Evolutionary conservation across 371 early-diverging fungal genomes (phyloP), one percentile per base, ranked within the genome.

Genomic region (Mucor indicus): DNA sequence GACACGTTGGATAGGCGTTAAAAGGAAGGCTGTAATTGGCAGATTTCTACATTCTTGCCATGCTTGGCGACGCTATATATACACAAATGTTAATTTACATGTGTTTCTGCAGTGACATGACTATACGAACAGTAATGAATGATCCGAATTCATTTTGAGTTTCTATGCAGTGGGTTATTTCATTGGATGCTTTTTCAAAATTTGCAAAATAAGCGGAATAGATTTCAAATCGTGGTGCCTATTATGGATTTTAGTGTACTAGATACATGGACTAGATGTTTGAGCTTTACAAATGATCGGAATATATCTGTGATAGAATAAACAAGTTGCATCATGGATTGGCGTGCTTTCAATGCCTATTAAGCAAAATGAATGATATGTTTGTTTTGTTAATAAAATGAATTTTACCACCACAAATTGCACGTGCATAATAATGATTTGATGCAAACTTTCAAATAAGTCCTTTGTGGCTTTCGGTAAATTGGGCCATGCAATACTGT

Each of bases 361-460:
- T 21, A 12, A 5, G 22, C 38, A 33, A 20, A n/a, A 41, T 23
- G 24, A 23, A 10, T 12, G 33, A 11, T 10, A 39, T 16, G 40
- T 22, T 25, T 22, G 4, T 38, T 1, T 44, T 3, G 17, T 20
- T 20, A 7, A 21, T 3, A 4, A 36, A 3, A 17, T 19, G 27
- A 23, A 42, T 15, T 19, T 36, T 62, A 72, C 72, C 49, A 50
- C 36, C 10, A 63, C 30, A 4, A 70, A 43, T 8, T 49, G 40
- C 24, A 67, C 57, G 48, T 83, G 82, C 11, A 80, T 50, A 10
- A 62, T 48, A 20, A 79, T 57, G 10, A 85, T 63, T 41, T 64
- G 57, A 50, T 70, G 68, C 13, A 83, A 53, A 53, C 75, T 82
- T 5, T 75, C 73, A 54, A 84, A 86, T 16, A 84, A 68, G 22